Conservation (phyloP, 768 basidiomycete genomes). For the Kwoniella shandongensis region DNA sequence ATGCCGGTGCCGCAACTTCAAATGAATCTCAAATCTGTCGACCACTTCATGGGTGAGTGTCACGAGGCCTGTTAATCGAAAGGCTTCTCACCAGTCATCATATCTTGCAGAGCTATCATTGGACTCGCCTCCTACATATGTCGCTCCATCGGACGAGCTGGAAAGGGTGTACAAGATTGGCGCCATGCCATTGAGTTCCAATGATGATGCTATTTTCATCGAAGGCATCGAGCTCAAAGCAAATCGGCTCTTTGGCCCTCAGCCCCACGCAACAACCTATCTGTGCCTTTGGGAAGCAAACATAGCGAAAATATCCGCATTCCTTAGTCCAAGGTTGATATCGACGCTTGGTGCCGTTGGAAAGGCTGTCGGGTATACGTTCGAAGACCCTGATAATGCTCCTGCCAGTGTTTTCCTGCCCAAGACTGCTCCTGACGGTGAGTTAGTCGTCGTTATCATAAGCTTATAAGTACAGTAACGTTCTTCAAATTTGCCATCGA, state of each 20-base stretch:
- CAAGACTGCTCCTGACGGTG: constrained; percentile 74
- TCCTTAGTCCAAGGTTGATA: constrained; percentile 61
- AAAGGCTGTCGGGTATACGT: constrained; percentile 67
- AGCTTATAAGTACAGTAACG: constrained; percentile 63
- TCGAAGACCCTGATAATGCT: constrained; percentile 72
- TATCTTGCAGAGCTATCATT: constrained; percentile 65
- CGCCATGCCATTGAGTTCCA: constrained; percentile 16
- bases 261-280: constrained; percentile 79
- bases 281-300: constrained; percentile 89
- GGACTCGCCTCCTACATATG: constrained; percentile 66
- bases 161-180: constrained; percentile 40
- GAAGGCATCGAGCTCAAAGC: constrained; percentile 74
- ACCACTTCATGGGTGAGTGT: constrained; percentile 78
- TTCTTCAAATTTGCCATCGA: constrained; percentile 71
- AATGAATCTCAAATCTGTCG: constrained; percentile 74
- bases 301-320: constrained; percentile 65
- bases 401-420: constrained; percentile 64
- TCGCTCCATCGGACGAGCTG: constrained; percentile 58
- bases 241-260: constrained; percentile 84
- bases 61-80: too few species aligned
- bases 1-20: constrained; percentile 69
- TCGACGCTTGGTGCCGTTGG: constrained; percentile 60
- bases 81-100: not conserved
- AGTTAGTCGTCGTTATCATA: constrained; percentile 34
- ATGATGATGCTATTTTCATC: constrained; percentile 54